Base-by-base conservation (phyloP, 371 early-diverging fungal species). In the Rhizopus arrhizus region DNA sequence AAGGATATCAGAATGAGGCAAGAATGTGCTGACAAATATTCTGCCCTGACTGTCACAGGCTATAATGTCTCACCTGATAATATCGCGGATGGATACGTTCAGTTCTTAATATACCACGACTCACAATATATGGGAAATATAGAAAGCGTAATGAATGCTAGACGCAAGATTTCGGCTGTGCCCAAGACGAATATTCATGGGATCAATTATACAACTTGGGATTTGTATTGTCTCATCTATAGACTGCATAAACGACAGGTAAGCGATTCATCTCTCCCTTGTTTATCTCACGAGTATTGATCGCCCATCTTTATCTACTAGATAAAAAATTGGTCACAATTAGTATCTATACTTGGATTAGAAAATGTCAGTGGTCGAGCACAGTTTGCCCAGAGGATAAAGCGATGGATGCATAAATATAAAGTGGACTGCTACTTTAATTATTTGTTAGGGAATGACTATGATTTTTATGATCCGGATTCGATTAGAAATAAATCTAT, bases 271-370 rank as follows among this genome's bases (percentile, higher is more conserved):
- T 22, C 22, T 2, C 22, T 22, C 22, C 22, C 22, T 2, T 22
- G 22, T 22, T 22, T 22, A 22, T 22, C 22, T 22, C 2, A 2
- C 22, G 22, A 22, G 22, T 22, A 22, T 29, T 40, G 38, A 38
- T 2, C 1, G 11, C 2, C 11, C 36, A 34, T 42, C 3, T 55
- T 13, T 11, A 7, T 57, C 29, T 38, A 52, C 6, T 52, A 75
- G 76, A 69, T 75, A 58, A 75, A 72, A 49, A 75, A 72, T 49
- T 75, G 76, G 76, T 75, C 76, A 16, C 76, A 75, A 55, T 48
- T 75, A 5, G 76, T 75, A 11, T 73, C 70, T 9, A 62, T 67
- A 40, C 62, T 75, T 5, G 76, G 76, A 3, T 41, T 72, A 40
- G 50, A 70, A 4, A 73, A 75, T 36, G 66, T 69, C 53, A 31